Evolutionary conservation across 2,329 filamentous ascomycete species (phyloP), one percentile per base, ranked within the genome.

Genomic region (Xylariaceae sp.): DNA sequence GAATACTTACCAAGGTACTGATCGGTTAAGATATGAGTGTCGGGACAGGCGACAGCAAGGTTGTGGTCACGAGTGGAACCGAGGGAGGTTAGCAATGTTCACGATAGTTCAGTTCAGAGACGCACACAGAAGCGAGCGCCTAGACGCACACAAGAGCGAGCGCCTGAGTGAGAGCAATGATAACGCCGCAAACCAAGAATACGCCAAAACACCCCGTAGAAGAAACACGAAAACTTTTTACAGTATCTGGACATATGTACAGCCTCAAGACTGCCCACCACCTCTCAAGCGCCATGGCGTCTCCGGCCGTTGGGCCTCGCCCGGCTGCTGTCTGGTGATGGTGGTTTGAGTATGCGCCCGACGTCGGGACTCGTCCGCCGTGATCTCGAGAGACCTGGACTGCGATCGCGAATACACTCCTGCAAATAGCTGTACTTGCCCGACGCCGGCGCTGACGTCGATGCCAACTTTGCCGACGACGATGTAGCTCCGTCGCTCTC

Each of bases 261-360:
- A 58, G 21, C 29, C 29, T 18, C 14, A 33, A 25, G 14, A 22
- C 26, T 4, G 16, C 18, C 10, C 23, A 31, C n/a, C 14, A 18
- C 15, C 46, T 39, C 22, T 52, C 51, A 65, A 50, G 50, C 56
- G 34, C 49, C 59, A 33, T 44, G 57, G 46, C 51, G 52, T 46
- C 59, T 64, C 43, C 60, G 60, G 39, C 55, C 55, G 43, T 56
- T 64, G 1, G 58, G 55, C 49, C 64, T 62, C 38, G 56, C 59
- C 47, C 65, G 58, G 33, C 48, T 43, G 17, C 54, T 43, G 40
- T 70, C 66, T 36, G 60, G 50, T 38, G 54, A 50, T 34, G 61
- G n/a, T n/a, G n/a, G 50, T 48, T 74, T 74, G 40, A 67, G 66
- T 44, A 74, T 61, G 42, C 64, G 67, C 35, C 65, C 64, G 24